phyloP scores from a whole-genome alignment of 1,284 basidiomycete species.

The Ganoderma multipileum region DNA sequence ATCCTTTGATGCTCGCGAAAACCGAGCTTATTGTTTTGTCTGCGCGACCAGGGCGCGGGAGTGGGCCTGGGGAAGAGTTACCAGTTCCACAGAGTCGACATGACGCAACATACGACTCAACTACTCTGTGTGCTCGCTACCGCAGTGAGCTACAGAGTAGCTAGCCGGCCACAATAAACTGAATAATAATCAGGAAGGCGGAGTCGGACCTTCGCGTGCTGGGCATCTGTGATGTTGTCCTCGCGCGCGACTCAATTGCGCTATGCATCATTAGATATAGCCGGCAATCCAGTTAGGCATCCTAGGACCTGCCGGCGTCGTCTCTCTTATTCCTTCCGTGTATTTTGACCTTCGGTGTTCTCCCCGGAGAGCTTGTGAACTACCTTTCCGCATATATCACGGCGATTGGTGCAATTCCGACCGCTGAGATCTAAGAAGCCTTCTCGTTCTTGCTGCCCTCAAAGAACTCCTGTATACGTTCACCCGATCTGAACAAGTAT shows the following conservation, averaged over 20 bases:
- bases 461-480: not conserved
- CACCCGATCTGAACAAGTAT: not conserved
- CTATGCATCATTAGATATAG: not conserved
- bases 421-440: slow-evolving; percentile 8
- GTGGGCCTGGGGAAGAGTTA: slow-evolving; percentile 3
- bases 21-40: slow-evolving; percentile 27
- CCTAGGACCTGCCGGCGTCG: not conserved
- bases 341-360: too few species aligned
- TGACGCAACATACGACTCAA: slow-evolving; percentile 10
- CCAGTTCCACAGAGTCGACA: not conserved
- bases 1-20: slow-evolving; percentile 25
- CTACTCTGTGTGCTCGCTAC: not conserved
- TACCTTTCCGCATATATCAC: slow-evolving; percentile 13
- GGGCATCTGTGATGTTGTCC: slow-evolving; percentile 4
- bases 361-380: not conserved
- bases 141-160: not conserved
- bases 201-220: not conserved
- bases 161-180: not conserved
- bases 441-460: slow-evolving; percentile 7
- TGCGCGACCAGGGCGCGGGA: slow-evolving; percentile 11
- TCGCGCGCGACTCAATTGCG: not conserved
- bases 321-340: not conserved
- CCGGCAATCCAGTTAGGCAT: not conserved
- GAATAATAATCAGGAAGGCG: slow-evolving; percentile 7
- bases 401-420: slow-evolving; percentile 26